Evolutionary conservation across 352 stramenopile species (phyloP), one percentile per base, ranked within the genome.

Genomic region (Pythium aphanidermatum): DNA sequence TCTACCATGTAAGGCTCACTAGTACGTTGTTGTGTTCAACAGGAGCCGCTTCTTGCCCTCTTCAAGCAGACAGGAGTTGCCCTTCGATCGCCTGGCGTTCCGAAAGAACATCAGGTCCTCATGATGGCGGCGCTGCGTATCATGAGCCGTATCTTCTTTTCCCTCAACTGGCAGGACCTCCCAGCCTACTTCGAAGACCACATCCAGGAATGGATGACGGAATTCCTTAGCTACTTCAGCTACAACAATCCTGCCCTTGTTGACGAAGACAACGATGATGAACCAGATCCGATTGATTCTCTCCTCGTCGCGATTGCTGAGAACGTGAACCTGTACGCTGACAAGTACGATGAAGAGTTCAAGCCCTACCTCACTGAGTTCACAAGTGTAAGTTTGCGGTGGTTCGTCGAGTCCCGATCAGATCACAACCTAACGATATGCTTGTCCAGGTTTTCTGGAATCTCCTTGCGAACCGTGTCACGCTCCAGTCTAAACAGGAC

Each of bases 271-370:
- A 95, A 98, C 38, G 96, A 98, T 39, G 80, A 95, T 16, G 80
- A 95, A 42, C 72, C 87, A 0, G 85, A 83, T 36, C 82, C 84
- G 13, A 87, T 99, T 46, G 96, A 99, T 53, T 74, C 81, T 19
- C 54, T 99, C 10, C 75, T 97, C 9, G 76, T 96, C 16, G 92
- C 94, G 7, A 96, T 99, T 40, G 85, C 99, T 12, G 88, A 99
- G 63, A 99, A 98, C 75, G 70, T 99, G 8, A 96, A 96, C 43
- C 62, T 99, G 35, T 99, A 99, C 61, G 88, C 88, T 0, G 88
- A 96, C 53, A 99, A 99, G 74, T 98, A 99, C 66, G 97, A 99
- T 46, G 97, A 99, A 68, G 90, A 98, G 41, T 99, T 99, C 68
- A 78, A 96, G 31, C 85, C 88, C 10, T 98, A 95, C 58, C 53